These are phyloP conservation scores for Leccinum griseonigrum DNA, from an alignment of 1,284 basidiomycete genomes.

Conservation along the genomic window DNA sequence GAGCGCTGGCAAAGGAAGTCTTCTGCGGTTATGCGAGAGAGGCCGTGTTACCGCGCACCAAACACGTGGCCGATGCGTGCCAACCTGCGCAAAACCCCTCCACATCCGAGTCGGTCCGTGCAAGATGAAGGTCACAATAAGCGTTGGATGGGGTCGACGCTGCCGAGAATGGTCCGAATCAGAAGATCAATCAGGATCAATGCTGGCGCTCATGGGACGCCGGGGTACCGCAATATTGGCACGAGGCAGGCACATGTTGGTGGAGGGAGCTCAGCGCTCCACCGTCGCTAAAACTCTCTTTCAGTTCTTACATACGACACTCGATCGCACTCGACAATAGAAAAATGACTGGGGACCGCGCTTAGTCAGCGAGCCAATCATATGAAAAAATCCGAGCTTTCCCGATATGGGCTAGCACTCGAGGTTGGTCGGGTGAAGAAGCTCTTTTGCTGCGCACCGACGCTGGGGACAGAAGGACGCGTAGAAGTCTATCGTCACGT, in stretches of 20 bases:
- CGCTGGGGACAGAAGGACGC: neutral
- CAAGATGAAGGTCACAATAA: constrained; percentile 10
- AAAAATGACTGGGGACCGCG: neutral
- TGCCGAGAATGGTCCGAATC: constrained; percentile 11
- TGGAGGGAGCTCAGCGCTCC: neutral
- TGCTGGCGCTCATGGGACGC: constrained; percentile 1
- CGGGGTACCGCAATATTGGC: constrained; percentile 21
- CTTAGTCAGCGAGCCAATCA: constrained; percentile 33
- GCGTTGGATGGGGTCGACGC: constrained; percentile 6
- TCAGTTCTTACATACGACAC: too few species aligned
- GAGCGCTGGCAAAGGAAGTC: constrained; percentile 13
- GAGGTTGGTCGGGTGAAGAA: neutral
- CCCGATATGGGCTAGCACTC: constrained; percentile 18
- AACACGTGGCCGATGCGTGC: constrained; percentile 28
- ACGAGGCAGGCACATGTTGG: constrained; percentile 24
- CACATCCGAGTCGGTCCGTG: constrained; percentile 13
- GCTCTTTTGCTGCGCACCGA: constrained; percentile 12
- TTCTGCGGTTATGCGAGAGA: constrained; percentile 10
- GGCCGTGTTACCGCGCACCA: constrained; percentile 14
- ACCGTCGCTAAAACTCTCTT: neutral
- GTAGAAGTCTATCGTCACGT: neutral
- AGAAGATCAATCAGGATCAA: constrained; percentile 20
- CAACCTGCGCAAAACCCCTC: constrained; percentile 1
- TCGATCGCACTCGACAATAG: too few species aligned
- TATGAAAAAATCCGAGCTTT: constrained; percentile 20